Evolutionary conservation across 2,329 filamentous ascomycete genomes (phyloP).

Genomic region (Orbilia oligospora): DNA sequence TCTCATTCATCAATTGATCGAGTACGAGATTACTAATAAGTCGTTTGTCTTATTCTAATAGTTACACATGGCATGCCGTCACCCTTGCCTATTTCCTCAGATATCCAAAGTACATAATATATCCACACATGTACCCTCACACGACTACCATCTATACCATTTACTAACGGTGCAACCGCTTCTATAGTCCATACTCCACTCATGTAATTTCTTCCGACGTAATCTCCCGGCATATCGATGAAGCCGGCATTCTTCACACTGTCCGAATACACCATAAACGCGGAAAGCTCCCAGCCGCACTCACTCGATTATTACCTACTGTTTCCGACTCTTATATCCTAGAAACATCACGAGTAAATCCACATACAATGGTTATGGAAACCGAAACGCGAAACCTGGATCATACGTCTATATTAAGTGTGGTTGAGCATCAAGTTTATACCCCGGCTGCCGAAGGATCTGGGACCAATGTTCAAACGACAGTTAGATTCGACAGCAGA

Average conservation of each 20-base stretch:
- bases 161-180: constrained; percentile 67
- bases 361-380: constrained; percentile 85
- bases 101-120: constrained; percentile 72
- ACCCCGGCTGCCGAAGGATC: constrained; percentile 68
- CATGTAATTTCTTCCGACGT: constrained; percentile 89
- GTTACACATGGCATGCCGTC: constrained; percentile 86
- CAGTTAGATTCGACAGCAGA: constrained; percentile 64
- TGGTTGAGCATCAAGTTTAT: constrained; percentile 82
- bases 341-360: constrained; percentile 83
- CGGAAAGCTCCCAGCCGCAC: constrained; percentile 80
- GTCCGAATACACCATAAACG: constrained; percentile 86
- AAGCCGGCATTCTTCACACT: constrained; percentile 81
- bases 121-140: not conserved
- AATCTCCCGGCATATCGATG: constrained; percentile 80
- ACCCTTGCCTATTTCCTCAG: constrained; percentile 91
- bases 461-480: constrained; percentile 63
- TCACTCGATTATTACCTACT: constrained; percentile 81
- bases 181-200: constrained; percentile 79
- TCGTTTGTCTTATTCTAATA: constrained; percentile 65
- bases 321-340: constrained; percentile 84
- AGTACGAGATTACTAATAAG: constrained; percentile 20
- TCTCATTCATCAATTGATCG: constrained; percentile 21
- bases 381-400: constrained; percentile 86
- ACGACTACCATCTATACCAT: not conserved
- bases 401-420: constrained; percentile 83